A percentile compares a stretch with the other conserved stretches of the same genome.
Evolutionary conservation across 2,329 filamentous ascomycete genomes (phyloP).

Genomic region (Beauveria medogensis): DNA sequence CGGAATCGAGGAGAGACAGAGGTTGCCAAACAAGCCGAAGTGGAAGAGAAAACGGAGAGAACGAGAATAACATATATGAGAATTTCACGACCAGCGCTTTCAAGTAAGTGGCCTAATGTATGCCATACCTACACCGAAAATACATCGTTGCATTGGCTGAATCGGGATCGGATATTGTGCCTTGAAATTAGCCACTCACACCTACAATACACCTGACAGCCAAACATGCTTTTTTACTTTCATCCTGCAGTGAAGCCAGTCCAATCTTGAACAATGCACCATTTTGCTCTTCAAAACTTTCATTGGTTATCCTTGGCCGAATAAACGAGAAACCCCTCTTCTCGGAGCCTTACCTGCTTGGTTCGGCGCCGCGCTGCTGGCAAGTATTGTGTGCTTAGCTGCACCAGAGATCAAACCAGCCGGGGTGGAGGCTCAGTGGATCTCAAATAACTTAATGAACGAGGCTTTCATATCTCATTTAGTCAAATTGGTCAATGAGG

Average conservation of each 20-base stretch:
- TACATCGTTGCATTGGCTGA: background rate
- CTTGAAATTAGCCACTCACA: background rate
- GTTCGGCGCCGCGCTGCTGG: background rate
- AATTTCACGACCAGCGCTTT: background rate
- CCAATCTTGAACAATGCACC: background rate
- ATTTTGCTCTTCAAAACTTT: background rate
- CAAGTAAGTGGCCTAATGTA: background rate
- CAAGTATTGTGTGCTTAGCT: background rate
- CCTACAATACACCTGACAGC: background rate
- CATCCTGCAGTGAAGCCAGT: background rate
- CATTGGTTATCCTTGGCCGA: background rate
- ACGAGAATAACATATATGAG: background rate
- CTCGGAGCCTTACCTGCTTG: conserved; percentile 2
- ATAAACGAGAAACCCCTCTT: conserved; percentile 5
- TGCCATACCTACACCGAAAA: background rate
- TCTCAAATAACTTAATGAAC: background rate
- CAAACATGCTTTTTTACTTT: background rate
- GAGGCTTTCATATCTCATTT: background rate
- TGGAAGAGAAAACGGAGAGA: background rate
- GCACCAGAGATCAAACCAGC: background rate
- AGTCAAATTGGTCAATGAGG: background rate
- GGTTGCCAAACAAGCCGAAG: too few relatives aligned
- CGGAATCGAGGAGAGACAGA: background rate
- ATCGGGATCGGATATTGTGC: background rate
- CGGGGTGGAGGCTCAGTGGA: background rate